Evolutionary conservation across 2,329 filamentous ascomycete genomes (phyloP).

Genomic region (Cryoendolithus antarcticus): DNA sequence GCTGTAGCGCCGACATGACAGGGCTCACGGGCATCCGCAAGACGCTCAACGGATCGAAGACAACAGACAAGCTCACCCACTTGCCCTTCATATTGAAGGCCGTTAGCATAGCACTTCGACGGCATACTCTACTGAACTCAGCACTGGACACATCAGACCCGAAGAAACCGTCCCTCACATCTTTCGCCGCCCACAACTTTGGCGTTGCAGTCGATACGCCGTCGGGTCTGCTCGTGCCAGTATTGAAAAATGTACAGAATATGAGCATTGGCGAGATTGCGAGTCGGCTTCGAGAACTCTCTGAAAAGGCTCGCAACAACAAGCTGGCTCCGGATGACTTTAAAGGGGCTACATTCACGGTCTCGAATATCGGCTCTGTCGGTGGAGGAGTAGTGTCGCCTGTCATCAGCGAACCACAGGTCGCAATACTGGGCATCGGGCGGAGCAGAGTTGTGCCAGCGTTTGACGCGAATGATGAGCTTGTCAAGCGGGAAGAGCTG

Average conservation of each 20-base stretch:
- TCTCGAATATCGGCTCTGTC: slow-evolving; percentile 93
- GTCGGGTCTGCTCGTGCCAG: slow-evolving; percentile 75
- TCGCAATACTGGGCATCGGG: slow-evolving; percentile 84
- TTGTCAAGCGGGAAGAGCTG: slow-evolving; percentile 67
- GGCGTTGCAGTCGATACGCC: slow-evolving; percentile 94
- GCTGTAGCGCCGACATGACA: slow-evolving; percentile 77
- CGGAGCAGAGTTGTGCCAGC: slow-evolving; percentile 68
- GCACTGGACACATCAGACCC: slow-evolving; percentile 56
- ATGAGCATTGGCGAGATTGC: slow-evolving; percentile 71
- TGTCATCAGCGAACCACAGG: slow-evolving; percentile 80
- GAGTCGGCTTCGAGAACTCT: slow-evolving; percentile 60
- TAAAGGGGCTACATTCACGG: slow-evolving; percentile 77
- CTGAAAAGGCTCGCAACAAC: slow-evolving; percentile 58
- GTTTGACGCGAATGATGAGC: slow-evolving; percentile 45
- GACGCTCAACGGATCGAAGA: slow-evolving; percentile 53
- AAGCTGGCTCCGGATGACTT: slow-evolving; percentile 66
- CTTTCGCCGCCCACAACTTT: slow-evolving; percentile 82
- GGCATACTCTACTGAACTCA: slow-evolving; percentile 79
- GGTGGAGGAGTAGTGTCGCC: slow-evolving; percentile 86
- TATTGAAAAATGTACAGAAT: slow-evolving; percentile 69
- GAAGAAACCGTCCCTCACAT: slow-evolving; percentile 60
- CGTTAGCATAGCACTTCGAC: slow-evolving; percentile 68
- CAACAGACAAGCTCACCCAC: slow-evolving; percentile 60
- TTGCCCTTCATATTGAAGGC: slow-evolving; percentile 95
- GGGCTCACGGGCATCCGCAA: slow-evolving; percentile 59